Conservation (phyloP, 768 basidiomycete species). For the Hygrophoropsis aurantiaca region DNA sequence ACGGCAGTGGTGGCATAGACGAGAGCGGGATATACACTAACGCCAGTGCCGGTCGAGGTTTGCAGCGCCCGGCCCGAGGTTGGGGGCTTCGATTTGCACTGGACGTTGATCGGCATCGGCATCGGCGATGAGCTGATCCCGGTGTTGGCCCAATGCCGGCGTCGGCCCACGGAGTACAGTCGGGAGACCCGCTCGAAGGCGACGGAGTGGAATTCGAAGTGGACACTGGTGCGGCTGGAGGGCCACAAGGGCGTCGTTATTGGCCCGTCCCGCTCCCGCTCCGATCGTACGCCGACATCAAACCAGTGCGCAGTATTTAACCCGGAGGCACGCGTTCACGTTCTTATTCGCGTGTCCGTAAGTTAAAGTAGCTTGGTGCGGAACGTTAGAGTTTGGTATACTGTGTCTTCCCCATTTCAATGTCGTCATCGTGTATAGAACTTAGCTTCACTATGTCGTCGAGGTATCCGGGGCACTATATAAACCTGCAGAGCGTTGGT, state of each 20-base stretch:
- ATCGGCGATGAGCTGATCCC: no score
- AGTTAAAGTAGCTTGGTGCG: no score
- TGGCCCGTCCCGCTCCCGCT: slow-evolving; percentile 49
- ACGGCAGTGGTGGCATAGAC: slow-evolving; percentile 20
- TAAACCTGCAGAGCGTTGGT: no score
- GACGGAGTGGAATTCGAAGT: slow-evolving; percentile 15
- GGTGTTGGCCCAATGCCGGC: slow-evolving; percentile 43
- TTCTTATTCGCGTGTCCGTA: no score
- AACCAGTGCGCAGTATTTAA: no score
- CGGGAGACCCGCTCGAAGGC: slow-evolving; percentile 4
- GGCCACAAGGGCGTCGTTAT: slow-evolving; percentile 56
- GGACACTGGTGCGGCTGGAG: slow-evolving; percentile 41
- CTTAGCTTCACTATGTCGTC: no score
- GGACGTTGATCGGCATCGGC: slow-evolving; percentile 19
- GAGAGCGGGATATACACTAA: slow-evolving; percentile 3
- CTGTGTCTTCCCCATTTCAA: no score
- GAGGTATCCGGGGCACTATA: no score
- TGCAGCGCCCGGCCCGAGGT: slow-evolving; percentile 13
- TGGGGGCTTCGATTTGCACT: slow-evolving; percentile 29
- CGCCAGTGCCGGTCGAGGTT: slow-evolving; percentile 3
- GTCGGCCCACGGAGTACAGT: slow-evolving; percentile 31
- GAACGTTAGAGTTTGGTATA: no score
- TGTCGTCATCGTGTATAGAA: no score
- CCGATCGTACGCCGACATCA: slow-evolving; percentile 23
- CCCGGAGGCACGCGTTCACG: no score